Evolutionary conservation across 495 filamentous ascomycete species (phyloP).

Genomic region (Podospora appendiculata): DNA sequence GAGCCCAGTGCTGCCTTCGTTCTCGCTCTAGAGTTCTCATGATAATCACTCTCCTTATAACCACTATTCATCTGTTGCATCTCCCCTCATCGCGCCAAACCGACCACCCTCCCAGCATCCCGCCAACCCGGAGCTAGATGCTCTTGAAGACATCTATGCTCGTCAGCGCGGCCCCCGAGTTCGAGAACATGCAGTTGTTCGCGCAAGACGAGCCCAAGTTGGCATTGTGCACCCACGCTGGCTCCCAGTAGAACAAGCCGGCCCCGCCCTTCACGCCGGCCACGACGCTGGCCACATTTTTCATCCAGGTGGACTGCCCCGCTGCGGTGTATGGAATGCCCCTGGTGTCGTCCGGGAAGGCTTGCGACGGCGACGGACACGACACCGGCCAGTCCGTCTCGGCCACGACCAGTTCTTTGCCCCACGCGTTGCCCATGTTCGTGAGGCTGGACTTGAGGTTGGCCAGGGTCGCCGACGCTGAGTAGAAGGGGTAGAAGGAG

Average conservation of each 20-base stretch:
- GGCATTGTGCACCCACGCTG: slow-evolving; percentile 59
- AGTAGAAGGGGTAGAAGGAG: slow-evolving; percentile 65
- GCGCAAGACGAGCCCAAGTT: slow-evolving; percentile 46
- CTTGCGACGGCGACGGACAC: slow-evolving; percentile 45
- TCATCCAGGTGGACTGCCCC: slow-evolving; percentile 52
- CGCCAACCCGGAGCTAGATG: slow-evolving; percentile 5
- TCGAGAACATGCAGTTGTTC: slow-evolving; percentile 39
- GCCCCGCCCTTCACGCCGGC: slow-evolving; percentile 38
- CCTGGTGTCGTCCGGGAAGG: slow-evolving; percentile 51
- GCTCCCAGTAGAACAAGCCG: slow-evolving; percentile 67
- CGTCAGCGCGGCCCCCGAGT: slow-evolving; percentile 20
- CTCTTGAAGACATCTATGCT: slow-evolving; percentile 23
- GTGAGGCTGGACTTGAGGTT: slow-evolving; percentile 47
- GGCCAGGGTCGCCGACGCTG: slow-evolving; percentile 44
- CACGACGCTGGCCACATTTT: slow-evolving; percentile 47
- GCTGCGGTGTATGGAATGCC: slow-evolving; percentile 51
- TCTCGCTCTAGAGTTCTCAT: too few species aligned
- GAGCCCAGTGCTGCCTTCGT: too few species aligned
- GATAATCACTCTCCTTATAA: too few species aligned
- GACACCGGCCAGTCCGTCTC: slow-evolving; percentile 63
- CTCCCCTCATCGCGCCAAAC: too few species aligned
- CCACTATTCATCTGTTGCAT: too few species aligned
- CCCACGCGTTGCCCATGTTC: slow-evolving; percentile 51
- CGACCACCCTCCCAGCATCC: too few species aligned
- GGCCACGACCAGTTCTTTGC: slow-evolving; percentile 54